Evolutionary conservation across 2,329 filamentous ascomycete species (phyloP), one percentile per base, ranked within the genome.

Genomic region (Ceratocystis papillata): DNA sequence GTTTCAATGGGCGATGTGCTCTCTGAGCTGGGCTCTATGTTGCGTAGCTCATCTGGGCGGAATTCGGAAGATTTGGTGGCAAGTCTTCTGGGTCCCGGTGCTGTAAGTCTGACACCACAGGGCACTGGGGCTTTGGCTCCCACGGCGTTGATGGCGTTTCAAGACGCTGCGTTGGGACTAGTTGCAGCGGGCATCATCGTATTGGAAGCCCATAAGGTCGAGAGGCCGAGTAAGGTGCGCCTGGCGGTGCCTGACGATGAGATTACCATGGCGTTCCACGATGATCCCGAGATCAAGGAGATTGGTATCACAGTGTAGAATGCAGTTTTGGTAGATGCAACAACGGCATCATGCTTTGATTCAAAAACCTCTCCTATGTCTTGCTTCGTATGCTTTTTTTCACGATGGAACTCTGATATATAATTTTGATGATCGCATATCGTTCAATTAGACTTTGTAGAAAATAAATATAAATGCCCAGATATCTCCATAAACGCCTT

Each of bases 231-330:
- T 66, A 92, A 95, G 75, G 83, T 99, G 50, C 82, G 93, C 66
- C 79, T 99, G 66, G 86, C 89, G 25, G 87, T 97, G 70, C 88
- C 89, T 12, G 90, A 96, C 68, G 93, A 97, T 72, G 93, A 99
- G 76, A 85, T 99, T 33, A 87, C 87, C 73, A 83, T 90, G 73
- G 94, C 93, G 37, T 85, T 97, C 70, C 85, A 87, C 68, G 92
- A 96, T 70, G 94, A 99, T 77, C 84, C 83, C 6, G 90, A 96
- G 73, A 87, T 95, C 65, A 91, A 87, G 75, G 87, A 88, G 48
- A 79, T 96, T 72, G 89, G 90, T 37, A 82, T 92, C 69, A 70
- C 72, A 67, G 73, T 75, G 50, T 77, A 74, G 66, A 22, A 3
- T 37, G 55, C 7, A 20, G 10, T 41, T 15, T 41, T 41, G 37